Evolutionary conservation across 306 rosid genomes (phyloP).

Genomic region (Malus orientalis): DNA sequence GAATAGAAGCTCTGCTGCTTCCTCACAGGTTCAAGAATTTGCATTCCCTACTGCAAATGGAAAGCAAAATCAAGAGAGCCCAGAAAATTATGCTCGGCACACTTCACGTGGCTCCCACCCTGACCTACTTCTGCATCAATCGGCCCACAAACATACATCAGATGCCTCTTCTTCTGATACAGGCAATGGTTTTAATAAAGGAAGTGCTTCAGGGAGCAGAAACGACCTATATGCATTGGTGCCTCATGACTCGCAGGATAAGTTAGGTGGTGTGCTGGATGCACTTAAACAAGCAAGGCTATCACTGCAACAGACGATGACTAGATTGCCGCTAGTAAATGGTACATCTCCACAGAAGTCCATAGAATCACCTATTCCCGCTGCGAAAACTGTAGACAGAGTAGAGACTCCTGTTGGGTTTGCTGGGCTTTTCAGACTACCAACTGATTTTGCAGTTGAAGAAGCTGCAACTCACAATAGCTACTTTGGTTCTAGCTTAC

Average conservation of each 20-base stretch:
- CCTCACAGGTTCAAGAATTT: conserved; percentile 41
- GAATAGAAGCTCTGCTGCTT: conserved; percentile 18
- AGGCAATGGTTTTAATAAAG: conserved; percentile 17
- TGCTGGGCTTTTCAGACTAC: conserved; percentile 80
- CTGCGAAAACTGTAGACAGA: conserved; percentile 31
- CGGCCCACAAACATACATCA: conserved; percentile 19
- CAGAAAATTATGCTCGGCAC: conserved; percentile 21
- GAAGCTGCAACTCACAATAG: conserved; percentile 33
- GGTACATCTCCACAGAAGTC: conserved; percentile 20
- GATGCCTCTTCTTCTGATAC: conserved; percentile 23
- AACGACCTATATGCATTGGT: conserved; percentile 60
- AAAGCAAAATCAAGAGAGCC: conserved; percentile 35
- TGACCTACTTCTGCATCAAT: conserved; percentile 14
- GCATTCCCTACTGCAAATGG: conserved; percentile 30
- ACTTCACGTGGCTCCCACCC: conserved; percentile 26
- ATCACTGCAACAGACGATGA: conserved; percentile 55
- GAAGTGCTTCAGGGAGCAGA: conserved; percentile 29
- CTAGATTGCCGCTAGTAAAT: conserved; percentile 33
- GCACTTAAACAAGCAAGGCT: conserved; percentile 75
- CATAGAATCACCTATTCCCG: conserved; percentile 26
- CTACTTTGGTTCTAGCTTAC: conserved; percentile 22
- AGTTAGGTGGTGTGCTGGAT: conserved; percentile 54
- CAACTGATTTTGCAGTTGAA: conserved; percentile 52
- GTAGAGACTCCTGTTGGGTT: conserved; percentile 48
- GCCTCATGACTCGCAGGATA: conserved; percentile 41